Evolutionary conservation across 2,329 filamentous ascomycete species (phyloP).

Genomic region (Xylaria sp.): DNA sequence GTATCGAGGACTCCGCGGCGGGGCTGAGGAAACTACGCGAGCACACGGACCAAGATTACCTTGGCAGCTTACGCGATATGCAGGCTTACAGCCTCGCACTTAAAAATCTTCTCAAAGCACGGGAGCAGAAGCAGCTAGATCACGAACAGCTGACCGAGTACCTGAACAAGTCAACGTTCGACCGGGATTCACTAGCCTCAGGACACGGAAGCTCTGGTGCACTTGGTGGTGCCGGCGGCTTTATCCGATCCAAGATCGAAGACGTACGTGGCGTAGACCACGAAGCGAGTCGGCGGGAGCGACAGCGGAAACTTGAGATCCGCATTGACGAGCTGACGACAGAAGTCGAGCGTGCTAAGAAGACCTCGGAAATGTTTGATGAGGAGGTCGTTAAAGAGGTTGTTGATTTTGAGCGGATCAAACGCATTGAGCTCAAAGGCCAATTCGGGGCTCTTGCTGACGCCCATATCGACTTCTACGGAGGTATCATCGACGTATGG

Average conservation of each 20-base stretch:
- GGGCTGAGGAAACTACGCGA: slow-evolving; percentile 86
- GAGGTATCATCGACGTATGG: slow-evolving; percentile 82
- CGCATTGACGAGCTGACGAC: slow-evolving; percentile 90
- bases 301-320: slow-evolving; percentile 88
- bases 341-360: slow-evolving; percentile 88
- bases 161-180: slow-evolving; percentile 86
- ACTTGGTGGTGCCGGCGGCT: slow-evolving; percentile 81
- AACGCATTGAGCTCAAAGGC: slow-evolving; percentile 88
- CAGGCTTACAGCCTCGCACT: slow-evolving; percentile 90
- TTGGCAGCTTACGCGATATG: slow-evolving; percentile 93
- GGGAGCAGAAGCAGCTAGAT: slow-evolving; percentile 97
- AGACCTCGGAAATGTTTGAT: slow-evolving; percentile 90
- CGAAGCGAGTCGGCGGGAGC: slow-evolving; percentile 87
- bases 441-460: slow-evolving; percentile 86
- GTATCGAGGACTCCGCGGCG: slow-evolving; percentile 82
- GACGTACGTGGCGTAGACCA: slow-evolving; percentile 97
- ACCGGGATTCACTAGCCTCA: slow-evolving; percentile 81
- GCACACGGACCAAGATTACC: slow-evolving; percentile 93
- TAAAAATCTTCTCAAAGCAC: slow-evolving; percentile 87
- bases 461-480: slow-evolving; percentile 88
- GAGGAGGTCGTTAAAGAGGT: slow-evolving; percentile 96
- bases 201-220: slow-evolving; percentile 60
- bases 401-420: slow-evolving; percentile 94
- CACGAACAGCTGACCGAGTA: slow-evolving; percentile 97
- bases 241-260: slow-evolving; percentile 93